Base-by-base conservation (phyloP, 1,284 basidiomycete species). In the Papiliotrema flavescens region DNA sequence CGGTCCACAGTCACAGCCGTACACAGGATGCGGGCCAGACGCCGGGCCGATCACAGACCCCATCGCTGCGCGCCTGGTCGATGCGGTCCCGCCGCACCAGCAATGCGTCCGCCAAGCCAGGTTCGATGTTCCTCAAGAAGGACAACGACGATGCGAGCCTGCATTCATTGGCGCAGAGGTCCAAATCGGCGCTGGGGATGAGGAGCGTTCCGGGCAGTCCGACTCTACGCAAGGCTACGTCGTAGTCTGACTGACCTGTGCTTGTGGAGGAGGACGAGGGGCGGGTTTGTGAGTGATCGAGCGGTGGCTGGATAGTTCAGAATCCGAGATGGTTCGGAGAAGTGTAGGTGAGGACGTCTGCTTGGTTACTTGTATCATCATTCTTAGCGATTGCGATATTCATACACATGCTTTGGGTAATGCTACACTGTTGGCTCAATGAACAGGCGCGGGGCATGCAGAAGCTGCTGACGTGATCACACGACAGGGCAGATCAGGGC, bases 1-100 rank as follows among this genome's bases (percentile, higher is more conserved):
- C 11, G 6, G 28, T 32, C 45, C 80, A 82, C 49, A 81, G 83
- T 53, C 82, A 85, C 54, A 82, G 84, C 49, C 82, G 84, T 49
- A 45, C 63, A 57, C 43, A 54, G 59, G 32, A 53, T 22, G 46
- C 54, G 14, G 41, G 39, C 13, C 60, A 46, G 6, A 66, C 67
- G 13, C 66, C 66, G 1, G 48, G 55, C 32, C 58, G 69, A 40
- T 52, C 65, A 2, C 57, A 61, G 36, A 71, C 69, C 15, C 70
- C 71, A 2, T 70, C 67, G 0, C 49, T 69, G 19, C 54, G 63
- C 26, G 60, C 62, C 5, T 71, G 64, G 64, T 67, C 67, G 11
- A 61, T 64, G 35, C 47, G 56, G 3, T 65, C 63, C 3, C 40
- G 64, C 46, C 39, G 62, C 39, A 54, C 62, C 8, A 62, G 60